These are phyloP conservation scores for Wallacemonas sp. DNA, from an alignment of 208 protist species.

Conservation along the genomic window DNA sequence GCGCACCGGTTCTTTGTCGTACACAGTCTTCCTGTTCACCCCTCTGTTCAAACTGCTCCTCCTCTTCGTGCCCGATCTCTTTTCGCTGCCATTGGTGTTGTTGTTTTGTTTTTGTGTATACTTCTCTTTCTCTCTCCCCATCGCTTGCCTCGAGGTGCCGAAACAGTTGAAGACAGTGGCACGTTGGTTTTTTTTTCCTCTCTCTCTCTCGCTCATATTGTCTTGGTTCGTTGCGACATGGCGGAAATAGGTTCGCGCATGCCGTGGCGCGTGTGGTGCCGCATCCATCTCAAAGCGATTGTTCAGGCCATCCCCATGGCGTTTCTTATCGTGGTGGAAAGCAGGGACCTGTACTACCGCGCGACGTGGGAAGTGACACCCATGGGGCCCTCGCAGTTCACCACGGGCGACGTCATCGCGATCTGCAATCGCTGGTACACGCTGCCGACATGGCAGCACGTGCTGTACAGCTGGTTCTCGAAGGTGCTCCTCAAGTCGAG, in stretches of 20 bases:
- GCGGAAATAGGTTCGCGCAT: slow-evolving; percentile 43
- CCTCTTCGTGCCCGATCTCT: neutral
- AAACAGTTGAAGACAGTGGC: no score
- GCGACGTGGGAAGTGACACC: slow-evolving; percentile 66
- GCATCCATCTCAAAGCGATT: slow-evolving; percentile 74
- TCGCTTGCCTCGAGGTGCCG: no score
- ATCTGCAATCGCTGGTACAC: slow-evolving; percentile 91
- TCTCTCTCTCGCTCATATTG: neutral
- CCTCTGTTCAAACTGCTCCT: no score
- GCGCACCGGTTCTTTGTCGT: no score
- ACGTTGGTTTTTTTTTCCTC: neutral
- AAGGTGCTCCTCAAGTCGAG: slow-evolving; percentile 84
- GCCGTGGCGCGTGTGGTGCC: slow-evolving; percentile 55
- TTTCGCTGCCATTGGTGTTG: neutral
- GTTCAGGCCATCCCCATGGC: slow-evolving; percentile 71
- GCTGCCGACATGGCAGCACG: slow-evolving; percentile 71
- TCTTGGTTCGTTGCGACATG: slow-evolving; percentile 27
- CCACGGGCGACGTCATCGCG: slow-evolving; percentile 77
- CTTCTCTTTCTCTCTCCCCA: slow-evolving; percentile 7
- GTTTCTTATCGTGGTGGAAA: slow-evolving; percentile 75
- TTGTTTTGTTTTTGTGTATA: neutral
- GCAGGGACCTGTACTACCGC: slow-evolving; percentile 82
- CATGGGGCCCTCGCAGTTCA: slow-evolving; percentile 42
- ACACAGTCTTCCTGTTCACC: no score
- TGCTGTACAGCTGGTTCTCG: slow-evolving; percentile 68